Conservation (phyloP, 768 basidiomycete species). For the Leccinellum luteum region DNA sequence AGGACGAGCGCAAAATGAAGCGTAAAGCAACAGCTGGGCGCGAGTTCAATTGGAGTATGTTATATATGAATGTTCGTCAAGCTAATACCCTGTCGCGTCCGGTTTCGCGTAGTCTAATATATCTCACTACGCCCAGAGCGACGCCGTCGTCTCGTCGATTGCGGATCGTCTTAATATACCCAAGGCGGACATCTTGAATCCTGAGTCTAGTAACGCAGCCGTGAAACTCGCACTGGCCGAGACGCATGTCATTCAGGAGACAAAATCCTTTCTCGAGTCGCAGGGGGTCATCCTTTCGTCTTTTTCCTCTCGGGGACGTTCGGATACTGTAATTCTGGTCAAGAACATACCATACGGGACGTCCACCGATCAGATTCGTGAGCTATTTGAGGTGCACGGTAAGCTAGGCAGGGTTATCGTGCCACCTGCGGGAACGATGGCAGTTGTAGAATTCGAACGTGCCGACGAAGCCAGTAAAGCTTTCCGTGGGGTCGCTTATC, state of each 20-base stretch:
- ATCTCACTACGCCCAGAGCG: slow-evolving; percentile 55
- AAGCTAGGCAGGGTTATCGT: slow-evolving; percentile 68
- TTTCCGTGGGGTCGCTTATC: slow-evolving; percentile 81
- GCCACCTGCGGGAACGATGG: slow-evolving; percentile 91
- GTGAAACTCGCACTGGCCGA: slow-evolving; percentile 96
- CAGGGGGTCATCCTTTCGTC: slow-evolving; percentile 65
- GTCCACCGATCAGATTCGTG: slow-evolving; percentile 66
- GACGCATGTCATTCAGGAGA: slow-evolving; percentile 94
- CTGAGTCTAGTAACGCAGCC: slow-evolving; percentile 77
- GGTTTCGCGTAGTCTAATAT: slow-evolving; percentile 21
- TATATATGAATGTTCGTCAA: slow-evolving; percentile 94
- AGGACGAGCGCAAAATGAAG: slow-evolving; percentile 55
- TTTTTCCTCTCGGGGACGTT: slow-evolving; percentile 53
- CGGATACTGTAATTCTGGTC: slow-evolving; percentile 82
- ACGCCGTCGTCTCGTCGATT: slow-evolving; percentile 89
- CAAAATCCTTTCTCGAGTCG: slow-evolving; percentile 83
- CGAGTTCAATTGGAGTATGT: slow-evolving; percentile 89
- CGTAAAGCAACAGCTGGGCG: slow-evolving; percentile 67
- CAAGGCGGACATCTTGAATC: slow-evolving; percentile 86
- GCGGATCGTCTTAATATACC: slow-evolving; percentile 84
- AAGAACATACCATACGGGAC: slow-evolving; percentile 98
- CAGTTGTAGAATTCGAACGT: slow-evolving; percentile 83
- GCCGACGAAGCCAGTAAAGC: slow-evolving; percentile 68
- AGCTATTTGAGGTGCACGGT: slow-evolving; percentile 78
- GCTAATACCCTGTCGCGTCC: slow-evolving; percentile 15